phyloP scores from a whole-genome alignment of 176 grass and related monocot genomes.

The Oryza officinalis region DNA sequence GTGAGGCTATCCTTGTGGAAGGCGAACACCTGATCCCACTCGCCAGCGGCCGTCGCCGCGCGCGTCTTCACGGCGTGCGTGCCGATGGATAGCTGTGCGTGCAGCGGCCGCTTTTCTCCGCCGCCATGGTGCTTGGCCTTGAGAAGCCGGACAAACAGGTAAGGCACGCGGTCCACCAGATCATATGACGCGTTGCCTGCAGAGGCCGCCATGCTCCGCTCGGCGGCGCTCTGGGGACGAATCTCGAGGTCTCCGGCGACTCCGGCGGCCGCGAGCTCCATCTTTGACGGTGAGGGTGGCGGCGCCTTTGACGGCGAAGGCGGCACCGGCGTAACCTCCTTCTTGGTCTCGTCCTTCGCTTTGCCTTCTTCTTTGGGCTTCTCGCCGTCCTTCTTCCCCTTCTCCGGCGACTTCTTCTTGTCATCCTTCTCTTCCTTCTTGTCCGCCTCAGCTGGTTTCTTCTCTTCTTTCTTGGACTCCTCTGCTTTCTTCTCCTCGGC shows the following conservation, averaged over 20 bases:
- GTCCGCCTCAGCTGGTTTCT: conserved; percentile 37
- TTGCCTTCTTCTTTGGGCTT: conserved; percentile 55
- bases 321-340: conserved; percentile 22
- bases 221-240: conserved; percentile 43
- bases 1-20: conserved; percentile 93
- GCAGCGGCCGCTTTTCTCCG: conserved; percentile 30
- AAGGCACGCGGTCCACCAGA: conserved; percentile 78
- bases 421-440: conserved; percentile 51
- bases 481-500: conserved; percentile 57
- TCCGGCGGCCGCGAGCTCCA: conserved; percentile 37
- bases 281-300: conserved; percentile 62
- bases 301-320: conserved; percentile 39
- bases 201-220: conserved; percentile 50
- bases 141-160: conserved; percentile 94
- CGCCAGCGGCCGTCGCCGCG: conserved; percentile 27
- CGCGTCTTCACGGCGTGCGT: conserved; percentile 75
- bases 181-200: conserved; percentile 58
- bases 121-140: conserved; percentile 68
- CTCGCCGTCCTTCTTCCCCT: conserved; percentile 57
- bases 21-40: conserved; percentile 98
- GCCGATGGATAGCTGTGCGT: conserved; percentile 78
- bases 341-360: conserved; percentile 48
- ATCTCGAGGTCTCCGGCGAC: conserved; percentile 78
- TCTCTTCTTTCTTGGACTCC: conserved; percentile 49
- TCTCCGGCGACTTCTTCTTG: conserved; percentile 58